Base-by-base conservation (phyloP, 164 flowering plant genomes). In the Annona cherimola region DNA sequence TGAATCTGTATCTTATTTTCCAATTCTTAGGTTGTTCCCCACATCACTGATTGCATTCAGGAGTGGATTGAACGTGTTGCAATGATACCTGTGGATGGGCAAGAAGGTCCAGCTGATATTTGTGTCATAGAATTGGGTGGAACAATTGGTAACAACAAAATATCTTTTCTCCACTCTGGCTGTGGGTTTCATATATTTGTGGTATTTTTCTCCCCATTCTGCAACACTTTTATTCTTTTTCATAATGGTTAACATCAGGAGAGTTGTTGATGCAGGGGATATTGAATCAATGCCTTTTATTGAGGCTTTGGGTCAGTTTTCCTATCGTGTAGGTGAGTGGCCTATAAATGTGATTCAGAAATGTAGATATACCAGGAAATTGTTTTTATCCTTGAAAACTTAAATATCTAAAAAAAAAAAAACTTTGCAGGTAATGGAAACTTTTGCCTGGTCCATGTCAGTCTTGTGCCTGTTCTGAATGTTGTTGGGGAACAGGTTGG, bases 61-160 rank as follows among this genome's bases (percentile, higher is more conserved):
- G 98, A 93, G 18, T 93, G 99, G 98, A 89, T 93, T 71, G 97
- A 91, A 76, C 87, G 91, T 45, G 98, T 84, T 3, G 94, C 99
- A 26, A 70, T 69, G 81, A 81, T 89, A 67, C 97, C 99, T n/a
- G 97, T 95, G 11, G 99, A 95, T 89, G 97, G 97, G 45, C 69
- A 84, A 78, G 90, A 87, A 69, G 93, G 89, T n/a, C 89, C 96
- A 40, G 91, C 99, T 64, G 99, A 95, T 85, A 96, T 95, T 75
- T 93, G 98, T 78, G 93, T 95, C 73, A 91, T 93, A 57, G 99
- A 95, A 79, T 78, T 95, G 78, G 99, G 99, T 70, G 99, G 99
- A 76, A 95, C 99, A 20, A 87, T 95, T 73, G 99, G 99, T 91
- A 80, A 26, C 18, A 9, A 42, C 71, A 35, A 35, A 11, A 55